phyloP scores from a whole-genome alignment of 805 yeast species.

The Candida coquimbonensis region DNA sequence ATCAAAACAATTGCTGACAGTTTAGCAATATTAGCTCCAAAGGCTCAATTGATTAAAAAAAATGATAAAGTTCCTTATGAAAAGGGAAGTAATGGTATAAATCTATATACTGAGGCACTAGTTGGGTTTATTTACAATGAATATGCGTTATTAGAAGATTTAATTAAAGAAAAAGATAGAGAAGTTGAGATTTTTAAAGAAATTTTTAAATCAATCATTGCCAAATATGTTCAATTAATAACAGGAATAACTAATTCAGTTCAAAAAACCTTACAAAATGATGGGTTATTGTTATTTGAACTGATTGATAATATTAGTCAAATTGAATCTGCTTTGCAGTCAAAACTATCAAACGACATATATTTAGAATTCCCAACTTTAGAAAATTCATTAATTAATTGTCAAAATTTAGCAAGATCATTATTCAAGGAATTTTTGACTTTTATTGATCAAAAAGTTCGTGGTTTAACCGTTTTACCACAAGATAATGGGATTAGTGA shows the following conservation, averaged over 20 bases:
- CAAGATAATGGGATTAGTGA: slow-evolving; percentile 68
- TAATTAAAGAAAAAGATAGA: slow-evolving; percentile 29
- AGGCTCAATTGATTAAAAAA: slow-evolving; percentile 33
- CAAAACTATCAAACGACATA: slow-evolving; percentile 25
- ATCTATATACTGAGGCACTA: slow-evolving; percentile 45
- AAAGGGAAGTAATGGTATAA: slow-evolving; percentile 55
- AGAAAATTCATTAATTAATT: slow-evolving; percentile 18
- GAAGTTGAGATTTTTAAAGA: slow-evolving; percentile 25
- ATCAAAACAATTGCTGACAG: slow-evolving; percentile 33
- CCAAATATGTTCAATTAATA: slow-evolving; percentile 33
- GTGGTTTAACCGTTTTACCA: slow-evolving; percentile 41
- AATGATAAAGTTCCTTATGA: slow-evolving; percentile 45
- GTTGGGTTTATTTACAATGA: slow-evolving; percentile 44
- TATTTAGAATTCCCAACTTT: slow-evolving; percentile 13
- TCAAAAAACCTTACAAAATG: slow-evolving; percentile 35
- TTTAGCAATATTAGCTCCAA: slow-evolving; percentile 39
- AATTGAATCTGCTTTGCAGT: slow-evolving; percentile 19
- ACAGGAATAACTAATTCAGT: slow-evolving; percentile 33
- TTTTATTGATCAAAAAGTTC: slow-evolving; percentile 47
- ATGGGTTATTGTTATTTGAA: slow-evolving; percentile 52
- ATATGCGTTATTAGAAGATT: slow-evolving; percentile 36
- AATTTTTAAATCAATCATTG: slow-evolving; percentile 29
- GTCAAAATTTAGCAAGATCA: slow-evolving; percentile 27
- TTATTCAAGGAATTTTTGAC: slow-evolving; percentile 52
- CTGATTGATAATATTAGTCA: slow-evolving; percentile 41